phyloP scores from a whole-genome alignment of 495 filamentous ascomycete species.

The Hypomontagnella monticulosa region DNA sequence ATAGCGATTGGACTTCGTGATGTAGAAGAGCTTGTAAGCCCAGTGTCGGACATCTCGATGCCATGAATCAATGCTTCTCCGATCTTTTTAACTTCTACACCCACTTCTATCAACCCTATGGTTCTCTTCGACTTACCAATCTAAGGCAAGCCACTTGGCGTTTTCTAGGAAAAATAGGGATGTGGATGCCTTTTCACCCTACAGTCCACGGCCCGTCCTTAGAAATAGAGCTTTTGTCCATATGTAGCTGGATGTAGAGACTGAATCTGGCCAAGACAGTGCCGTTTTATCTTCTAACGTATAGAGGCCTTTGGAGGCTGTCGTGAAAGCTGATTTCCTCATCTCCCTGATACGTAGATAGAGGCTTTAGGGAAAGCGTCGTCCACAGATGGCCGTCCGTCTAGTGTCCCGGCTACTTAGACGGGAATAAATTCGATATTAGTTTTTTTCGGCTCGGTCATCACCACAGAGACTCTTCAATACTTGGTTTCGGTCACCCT shows the following conservation, averaged over 20 bases:
- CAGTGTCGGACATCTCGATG: slow-evolving; percentile 22
- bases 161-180: slow-evolving; percentile 7
- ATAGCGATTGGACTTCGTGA: slow-evolving; percentile 28
- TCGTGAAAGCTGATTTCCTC: neutral
- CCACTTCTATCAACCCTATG: slow-evolving; percentile 15
- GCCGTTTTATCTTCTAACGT: too few relatives aligned
- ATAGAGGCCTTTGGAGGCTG: too few relatives aligned
- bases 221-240: too few relatives aligned
- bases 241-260: too few relatives aligned
- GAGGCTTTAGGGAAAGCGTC: neutral
- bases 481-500: slow-evolving; percentile 34
- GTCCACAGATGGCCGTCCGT: neutral
- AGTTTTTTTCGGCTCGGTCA: slow-evolving; percentile 31
- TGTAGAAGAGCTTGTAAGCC: slow-evolving; percentile 17
- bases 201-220: slow-evolving; percentile 24
- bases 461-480: slow-evolving; percentile 20
- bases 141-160: slow-evolving; percentile 15
- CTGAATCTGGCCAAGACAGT: too few relatives aligned
- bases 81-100: slow-evolving; percentile 4
- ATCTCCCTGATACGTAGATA: neutral
- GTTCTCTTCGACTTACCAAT: slow-evolving; percentile 27
- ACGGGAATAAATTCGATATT: slow-evolving; percentile 6
- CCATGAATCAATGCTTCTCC: slow-evolving; percentile 15
- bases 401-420: neutral
- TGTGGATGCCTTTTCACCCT: slow-evolving; percentile 15